phyloP scores from a whole-genome alignment of 352 stramenopile species.

The Phytophthora rubi region DNA sequence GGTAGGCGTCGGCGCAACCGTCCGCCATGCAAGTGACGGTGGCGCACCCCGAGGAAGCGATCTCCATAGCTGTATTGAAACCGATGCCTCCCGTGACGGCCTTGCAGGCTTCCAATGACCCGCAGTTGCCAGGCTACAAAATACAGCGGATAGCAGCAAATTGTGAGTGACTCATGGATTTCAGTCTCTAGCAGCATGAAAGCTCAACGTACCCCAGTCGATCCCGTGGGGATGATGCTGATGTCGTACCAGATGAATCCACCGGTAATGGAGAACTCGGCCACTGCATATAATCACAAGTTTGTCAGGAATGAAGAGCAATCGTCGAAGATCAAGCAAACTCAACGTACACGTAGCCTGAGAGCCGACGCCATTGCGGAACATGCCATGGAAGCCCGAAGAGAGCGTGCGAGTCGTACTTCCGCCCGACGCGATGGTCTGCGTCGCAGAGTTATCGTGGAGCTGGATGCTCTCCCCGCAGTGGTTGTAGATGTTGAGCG shows the following conservation, averaged over 20 bases:
- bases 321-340: not conserved
- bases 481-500: slow-evolving; percentile 60
- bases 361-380: slow-evolving; percentile 51
- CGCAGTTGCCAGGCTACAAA: slow-evolving; percentile 38
- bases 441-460: slow-evolving; percentile 61
- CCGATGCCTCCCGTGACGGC: slow-evolving; percentile 46
- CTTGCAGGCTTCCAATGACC: slow-evolving; percentile 51
- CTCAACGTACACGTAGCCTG: slow-evolving; percentile 46
- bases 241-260: slow-evolving; percentile 59
- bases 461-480: slow-evolving; percentile 54
- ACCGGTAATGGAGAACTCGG: slow-evolving; percentile 49
- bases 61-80: slow-evolving; percentile 66
- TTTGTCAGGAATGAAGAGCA: slow-evolving; percentile 14
- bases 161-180: not conserved
- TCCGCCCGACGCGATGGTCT: slow-evolving; percentile 42
- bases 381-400: slow-evolving; percentile 62
- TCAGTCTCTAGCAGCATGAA: not conserved
- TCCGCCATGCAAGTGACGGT: slow-evolving; percentile 46
- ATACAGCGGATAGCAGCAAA: not conserved
- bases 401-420: slow-evolving; percentile 44
- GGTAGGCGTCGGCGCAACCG: slow-evolving; percentile 61
- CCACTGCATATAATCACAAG: slow-evolving; percentile 30
- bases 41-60: slow-evolving; percentile 49
- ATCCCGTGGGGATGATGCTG: slow-evolving; percentile 54
- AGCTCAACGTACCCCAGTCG: slow-evolving; percentile 29